Base-by-base conservation (phyloP, 176 grass and related monocot species). In the Musa schizocarpa region DNA sequence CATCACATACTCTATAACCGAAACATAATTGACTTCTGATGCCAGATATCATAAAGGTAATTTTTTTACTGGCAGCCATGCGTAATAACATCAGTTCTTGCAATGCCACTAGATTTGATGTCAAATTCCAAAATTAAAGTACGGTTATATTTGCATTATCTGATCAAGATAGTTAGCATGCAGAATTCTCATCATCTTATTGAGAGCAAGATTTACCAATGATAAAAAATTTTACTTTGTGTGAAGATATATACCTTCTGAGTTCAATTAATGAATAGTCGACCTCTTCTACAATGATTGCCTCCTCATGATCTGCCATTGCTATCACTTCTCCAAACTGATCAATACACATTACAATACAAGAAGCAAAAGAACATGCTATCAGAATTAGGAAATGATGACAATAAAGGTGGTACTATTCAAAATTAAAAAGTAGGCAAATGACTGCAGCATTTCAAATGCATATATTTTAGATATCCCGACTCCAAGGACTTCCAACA, bases 321-420 rank as follows among this genome's bases (percentile, higher is more conserved):
- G 87, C 93, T 53, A 90, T 87, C 78, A 96, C 89, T 76, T 96
- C 92, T 25, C 92, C 92, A 81, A 96, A 92, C 92, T 96, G 58
- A 43, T 43, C 34, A 43, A 43, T 43, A 9, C 57, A 24, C 85
- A 75, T 13, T 20, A 57, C 76, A 76, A 21, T 51, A 24, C 76
- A 63, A 71, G 59, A 64, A 58, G 48, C 34, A 27, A 14, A 61
- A 74, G n/a, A 57, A 63, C 29, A 13, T 74, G 22, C 52, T 73
- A 62, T 43, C 1, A 14, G 34, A 43, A 20, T 61, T 61, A 5
- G 14, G 16, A 16, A 17, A 58, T 0, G 55, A 58, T 17, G 14
- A 16, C 10, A 58, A n/a, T 58, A 58, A 58, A 58, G 55, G 55
- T 1, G 16, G 13, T 2, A 17, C n/a, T 20, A 16, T n/a, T 29